phyloP scores from a whole-genome alignment of 331 rosid genomes.

The Malus hybrid region DNA sequence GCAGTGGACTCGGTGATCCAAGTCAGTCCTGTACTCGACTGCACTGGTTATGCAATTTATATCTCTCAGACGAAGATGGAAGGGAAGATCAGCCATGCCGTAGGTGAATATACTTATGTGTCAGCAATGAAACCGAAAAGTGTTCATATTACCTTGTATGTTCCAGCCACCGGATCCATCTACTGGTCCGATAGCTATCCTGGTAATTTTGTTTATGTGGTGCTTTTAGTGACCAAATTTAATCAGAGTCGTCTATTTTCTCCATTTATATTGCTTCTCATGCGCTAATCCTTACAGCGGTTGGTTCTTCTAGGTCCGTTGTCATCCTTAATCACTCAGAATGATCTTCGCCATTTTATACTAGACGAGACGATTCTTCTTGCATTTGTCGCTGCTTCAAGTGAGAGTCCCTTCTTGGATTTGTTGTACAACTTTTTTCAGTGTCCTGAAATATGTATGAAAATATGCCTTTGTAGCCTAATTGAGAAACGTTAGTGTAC shows the following conservation, averaged over 20 bases:
- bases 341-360: constrained; percentile 51
- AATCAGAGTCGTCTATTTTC: neutral
- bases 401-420: constrained; percentile 40
- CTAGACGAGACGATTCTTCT: constrained; percentile 65
- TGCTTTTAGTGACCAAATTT: neutral
- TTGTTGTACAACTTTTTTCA: neutral
- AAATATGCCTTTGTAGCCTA: neutral
- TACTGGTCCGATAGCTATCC: constrained; percentile 62
- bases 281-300: neutral
- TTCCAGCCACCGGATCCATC: constrained; percentile 52
- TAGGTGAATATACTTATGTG: constrained; percentile 37
- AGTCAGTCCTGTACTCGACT: constrained; percentile 60
- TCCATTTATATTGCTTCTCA: neutral
- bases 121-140: constrained; percentile 53
- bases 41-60: constrained; percentile 72
- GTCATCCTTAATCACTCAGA: constrained; percentile 28
- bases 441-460: neutral
- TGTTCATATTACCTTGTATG: constrained; percentile 36
- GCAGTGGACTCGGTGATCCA: constrained; percentile 38
- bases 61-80: constrained; percentile 64
- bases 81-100: constrained; percentile 46
- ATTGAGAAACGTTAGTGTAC: neutral
- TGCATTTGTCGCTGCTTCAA: constrained; percentile 68
- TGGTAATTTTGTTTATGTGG: constrained; percentile 25
- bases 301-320: constrained; percentile 33